These are phyloP conservation scores for Kodamaea derodonti DNA, from an alignment of 1,139 yeast species.

Conservation along the genomic window DNA sequence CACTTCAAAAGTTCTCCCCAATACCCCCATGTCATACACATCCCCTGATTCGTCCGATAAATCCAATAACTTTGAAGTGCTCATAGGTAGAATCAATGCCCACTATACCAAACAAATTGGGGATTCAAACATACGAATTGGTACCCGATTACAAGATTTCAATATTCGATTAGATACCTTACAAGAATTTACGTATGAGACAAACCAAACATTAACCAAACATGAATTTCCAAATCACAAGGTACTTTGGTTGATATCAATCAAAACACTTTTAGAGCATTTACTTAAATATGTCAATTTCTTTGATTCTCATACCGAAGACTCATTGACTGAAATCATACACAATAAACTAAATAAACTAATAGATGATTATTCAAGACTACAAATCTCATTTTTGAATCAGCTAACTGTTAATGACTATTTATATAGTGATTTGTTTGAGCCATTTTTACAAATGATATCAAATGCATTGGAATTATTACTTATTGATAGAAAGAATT, in stretches of 20 bases:
- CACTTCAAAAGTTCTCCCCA: too few relatives aligned
- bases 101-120: constrained; percentile 52
- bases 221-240: constrained; percentile 13
- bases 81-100: constrained; percentile 3
- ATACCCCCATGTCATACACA: constrained; percentile 2
- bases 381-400: constrained; percentile 3
- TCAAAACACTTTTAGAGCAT: constrained; percentile 11
- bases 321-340: constrained; percentile 4
- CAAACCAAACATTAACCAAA: constrained; percentile 12
- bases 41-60: constrained; percentile 7
- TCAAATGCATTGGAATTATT: constrained; percentile 14
- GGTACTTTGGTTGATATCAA: constrained; percentile 19
- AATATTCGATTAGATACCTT: constrained; percentile 14
- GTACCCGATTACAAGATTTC: constrained; percentile 11
- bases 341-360: constrained; percentile 7
- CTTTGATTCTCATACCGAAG: constrained; percentile 8
- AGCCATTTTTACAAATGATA: constrained; percentile 9
- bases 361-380: constrained; percentile 4
- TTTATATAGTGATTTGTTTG: constrained; percentile 6
- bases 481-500: constrained; percentile 13
- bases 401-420: constrained; percentile 3
- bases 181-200: constrained; percentile 19
- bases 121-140: constrained; percentile 61
- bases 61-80: constrained; percentile 1
- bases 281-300: constrained; percentile 11